Base-by-base conservation (phyloP, 176 grass and related monocot species). In the Bothriochloa decipiens region DNA sequence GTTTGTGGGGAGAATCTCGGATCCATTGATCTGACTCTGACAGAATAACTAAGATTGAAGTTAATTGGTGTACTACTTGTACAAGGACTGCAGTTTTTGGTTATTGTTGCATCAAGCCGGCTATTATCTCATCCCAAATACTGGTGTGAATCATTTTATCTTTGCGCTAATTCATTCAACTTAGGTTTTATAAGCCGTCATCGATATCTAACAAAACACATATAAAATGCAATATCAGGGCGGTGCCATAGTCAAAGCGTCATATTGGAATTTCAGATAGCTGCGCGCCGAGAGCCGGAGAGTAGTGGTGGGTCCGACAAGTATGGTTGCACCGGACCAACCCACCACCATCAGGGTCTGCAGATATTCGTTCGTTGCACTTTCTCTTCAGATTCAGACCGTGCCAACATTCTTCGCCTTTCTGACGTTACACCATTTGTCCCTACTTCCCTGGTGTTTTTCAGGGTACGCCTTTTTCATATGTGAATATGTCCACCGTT, bases 351-450 rank as follows among this genome's bases (percentile, higher is more conserved):
- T 68, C 33, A 5, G 22, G 45, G 40, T 45, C 55, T 14, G 73
- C 29, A 67, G 61, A 55, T 87, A 76, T 76, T 49, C 64, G 29
- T 32, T 13, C 36, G 29, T 32, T 61, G 13, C 66, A 49, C 52
- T 86, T 79, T 79, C 53, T 79, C 18, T 17, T 36, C 82, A 64
- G 52, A 45, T 17, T 36, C 82, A 64, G 52, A 45, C 77, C 18
- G 42, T 32, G 77, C 77, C 65, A 40, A 82, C 53, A 85, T 76
- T 77, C 71, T 6, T 53, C 32, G 0, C 53, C 64, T 85, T 89
- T 81, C 83, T 81, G 62, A 85, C 77, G 71, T 71, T 81, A 77
- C 66, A 81, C 35, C 82, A 85, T 70, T 63, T 70, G 62, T 14
- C 62, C 42, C 6, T 28, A 23, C n/a, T n/a, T 75, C 17, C 14